phyloP scores from a whole-genome alignment of 2,329 filamentous ascomycete genomes.

The Alternaria metachromatica region DNA sequence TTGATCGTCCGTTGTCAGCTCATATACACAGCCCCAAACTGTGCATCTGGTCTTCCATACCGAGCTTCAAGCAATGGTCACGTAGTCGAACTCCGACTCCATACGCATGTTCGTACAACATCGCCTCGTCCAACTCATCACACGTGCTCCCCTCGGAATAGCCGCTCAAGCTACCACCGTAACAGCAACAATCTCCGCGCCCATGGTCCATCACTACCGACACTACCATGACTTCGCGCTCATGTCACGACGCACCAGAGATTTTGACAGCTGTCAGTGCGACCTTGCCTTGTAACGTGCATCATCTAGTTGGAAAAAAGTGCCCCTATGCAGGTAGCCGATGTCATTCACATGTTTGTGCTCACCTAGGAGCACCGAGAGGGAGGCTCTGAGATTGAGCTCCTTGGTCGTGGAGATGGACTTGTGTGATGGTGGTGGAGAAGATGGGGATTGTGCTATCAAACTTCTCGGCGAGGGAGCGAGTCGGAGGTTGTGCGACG shows the following conservation, averaged over 20 bases:
- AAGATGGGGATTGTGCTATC: slow-evolving; percentile 1
- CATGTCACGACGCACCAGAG: background rate
- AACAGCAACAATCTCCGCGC: background rate
- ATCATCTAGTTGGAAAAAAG: background rate
- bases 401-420: background rate
- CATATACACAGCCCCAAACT: background rate
- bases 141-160: background rate
- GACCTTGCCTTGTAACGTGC: background rate
- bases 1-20: background rate
- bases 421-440: background rate
- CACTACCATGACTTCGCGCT: background rate
- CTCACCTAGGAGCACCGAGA: background rate
- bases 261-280: slow-evolving; percentile 16
- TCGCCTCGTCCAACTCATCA: background rate
- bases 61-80: background rate
- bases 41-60: background rate
- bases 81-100: background rate
- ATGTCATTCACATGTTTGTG: slow-evolving; percentile 12
- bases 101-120: background rate
- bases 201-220: background rate
- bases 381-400: background rate
- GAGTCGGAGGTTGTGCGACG: slow-evolving; percentile 1
- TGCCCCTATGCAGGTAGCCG: slow-evolving; percentile 5
- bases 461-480: background rate
- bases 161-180: background rate